These are phyloP conservation scores for Tetrapisispora namnaoensis DNA, from an alignment of 805 yeast genomes.

Conservation along the genomic window DNA sequence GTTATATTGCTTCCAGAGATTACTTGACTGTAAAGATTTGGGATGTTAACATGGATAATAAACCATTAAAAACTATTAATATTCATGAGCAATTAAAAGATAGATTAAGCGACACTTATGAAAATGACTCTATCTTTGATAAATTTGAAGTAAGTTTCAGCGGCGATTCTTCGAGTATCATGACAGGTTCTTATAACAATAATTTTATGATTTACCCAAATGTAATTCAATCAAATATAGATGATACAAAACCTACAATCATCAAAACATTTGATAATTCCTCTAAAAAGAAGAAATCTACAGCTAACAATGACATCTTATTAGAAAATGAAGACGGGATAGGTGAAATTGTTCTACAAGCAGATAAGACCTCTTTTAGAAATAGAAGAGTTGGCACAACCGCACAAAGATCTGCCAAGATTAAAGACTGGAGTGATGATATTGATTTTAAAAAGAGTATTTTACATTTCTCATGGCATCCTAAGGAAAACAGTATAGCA, in stretches of 20 bases:
- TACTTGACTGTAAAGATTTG: constrained; percentile 95
- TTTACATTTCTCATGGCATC: constrained; percentile 97
- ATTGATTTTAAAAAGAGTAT: constrained; percentile 93
- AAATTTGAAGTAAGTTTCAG: constrained; percentile 93
- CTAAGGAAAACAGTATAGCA: constrained; percentile 90
- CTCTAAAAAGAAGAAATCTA: neutral
- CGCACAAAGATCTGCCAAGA: constrained; percentile 35
- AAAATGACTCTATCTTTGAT: constrained; percentile 96
- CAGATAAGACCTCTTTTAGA: constrained; percentile 95
- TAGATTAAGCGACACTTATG: constrained; percentile 92
- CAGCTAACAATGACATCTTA: constrained; percentile 4
- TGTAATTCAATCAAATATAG: constrained; percentile 38
- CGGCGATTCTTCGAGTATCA: constrained; percentile 83
- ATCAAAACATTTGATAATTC: constrained; percentile 11
- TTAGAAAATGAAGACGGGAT: constrained; percentile 9
- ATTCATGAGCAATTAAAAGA: constrained; percentile 93
- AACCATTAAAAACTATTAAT: constrained; percentile 87
- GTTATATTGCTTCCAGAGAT: constrained; percentile 93
- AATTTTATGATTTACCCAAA: constrained; percentile 95
- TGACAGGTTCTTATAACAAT: constrained; percentile 97
- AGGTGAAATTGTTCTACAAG: constrained; percentile 75
- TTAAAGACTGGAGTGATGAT: constrained; percentile 49
- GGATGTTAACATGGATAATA: constrained; percentile 96
- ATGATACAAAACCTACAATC: constrained; percentile 7
- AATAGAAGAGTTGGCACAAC: constrained; percentile 31